Conservation (phyloP, 371 early-diverging fungal genomes). For the Circinella umbellata region DNA sequence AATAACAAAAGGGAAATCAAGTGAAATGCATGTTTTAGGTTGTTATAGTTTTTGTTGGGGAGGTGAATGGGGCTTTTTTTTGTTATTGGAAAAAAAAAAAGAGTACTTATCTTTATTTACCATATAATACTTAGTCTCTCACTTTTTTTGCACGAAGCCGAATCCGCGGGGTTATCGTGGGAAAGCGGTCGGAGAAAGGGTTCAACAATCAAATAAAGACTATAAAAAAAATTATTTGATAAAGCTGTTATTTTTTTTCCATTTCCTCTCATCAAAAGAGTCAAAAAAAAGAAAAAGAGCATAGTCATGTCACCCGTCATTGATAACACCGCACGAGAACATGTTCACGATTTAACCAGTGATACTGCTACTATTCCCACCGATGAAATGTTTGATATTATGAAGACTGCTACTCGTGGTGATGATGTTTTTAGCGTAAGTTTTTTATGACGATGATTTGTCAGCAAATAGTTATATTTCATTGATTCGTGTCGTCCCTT, state of each 20-base stretch:
- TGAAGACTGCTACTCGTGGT: constrained; percentile 76
- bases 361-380: constrained; percentile 87
- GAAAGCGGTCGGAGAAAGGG: background rate
- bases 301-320: constrained; percentile 12
- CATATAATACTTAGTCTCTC: too few relatives aligned
- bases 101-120: too few relatives aligned
- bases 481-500: too few relatives aligned
- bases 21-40: too few relatives aligned
- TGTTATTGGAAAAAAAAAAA: too few relatives aligned
- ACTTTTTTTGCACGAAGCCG: too few relatives aligned
- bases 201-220: background rate
- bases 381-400: constrained; percentile 78
- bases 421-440: constrained; percentile 86
- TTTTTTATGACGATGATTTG: background rate
- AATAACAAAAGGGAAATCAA: too few relatives aligned
- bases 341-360: constrained; percentile 54
- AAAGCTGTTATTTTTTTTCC: background rate
- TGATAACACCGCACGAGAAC: constrained; percentile 12
- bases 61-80: too few relatives aligned
- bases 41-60: too few relatives aligned
- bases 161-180: background rate
- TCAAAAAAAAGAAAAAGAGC: background rate
- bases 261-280: background rate
- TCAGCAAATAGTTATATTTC: background rate
- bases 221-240: background rate